Percentiles rank a stretch among this genome's conserved stretches.
These are phyloP conservation scores for Tolypocladium cylindrosporum DNA, from an alignment of 2,329 filamentous ascomycete genomes.

Conservation along the genomic window DNA sequence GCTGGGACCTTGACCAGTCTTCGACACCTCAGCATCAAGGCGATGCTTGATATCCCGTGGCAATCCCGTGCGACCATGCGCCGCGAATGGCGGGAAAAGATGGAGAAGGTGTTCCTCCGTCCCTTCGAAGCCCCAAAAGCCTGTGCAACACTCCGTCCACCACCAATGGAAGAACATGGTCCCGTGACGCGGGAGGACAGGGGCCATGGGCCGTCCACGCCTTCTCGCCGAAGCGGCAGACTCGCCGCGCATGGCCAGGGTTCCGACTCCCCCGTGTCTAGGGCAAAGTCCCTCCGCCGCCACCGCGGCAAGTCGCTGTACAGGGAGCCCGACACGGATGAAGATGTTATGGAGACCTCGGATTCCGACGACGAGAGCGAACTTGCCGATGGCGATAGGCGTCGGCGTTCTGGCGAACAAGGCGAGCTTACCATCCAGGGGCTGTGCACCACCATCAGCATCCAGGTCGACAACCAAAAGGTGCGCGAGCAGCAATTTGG, in stretches of 20 bases:
- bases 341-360: conserved; percentile 27
- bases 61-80: conserved; percentile 72
- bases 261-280: conserved; percentile 10
- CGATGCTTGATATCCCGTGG: conserved; percentile 74
- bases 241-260: conserved; percentile 19
- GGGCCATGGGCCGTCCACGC: conserved; percentile 9
- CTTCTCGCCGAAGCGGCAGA: conserved; percentile 27
- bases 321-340: conserved; percentile 34
- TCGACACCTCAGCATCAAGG: conserved; percentile 61
- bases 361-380: conserved; percentile 3
- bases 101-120: conserved; percentile 58
- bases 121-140: conserved; percentile 28
- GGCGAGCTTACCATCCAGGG: conserved; percentile 45
- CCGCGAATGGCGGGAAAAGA: conserved; percentile 62
- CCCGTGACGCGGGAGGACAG: conserved; percentile 6
- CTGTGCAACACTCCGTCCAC: conserved; percentile 12
- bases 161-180: conserved; percentile 4
- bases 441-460: conserved; percentile 58
- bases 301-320: conserved; percentile 22
- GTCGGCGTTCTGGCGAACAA: not conserved
- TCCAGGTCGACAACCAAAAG: conserved; percentile 68
- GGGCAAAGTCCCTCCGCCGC: conserved; percentile 6
- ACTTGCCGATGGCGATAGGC: conserved; percentile 2
- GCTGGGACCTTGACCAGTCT: conserved; percentile 57
- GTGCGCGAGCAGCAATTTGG: conserved; percentile 56